Evolutionary conservation across 2,329 filamentous ascomycete genomes (phyloP), one percentile per base, ranked within the genome.

Genomic region (Arthroderma uncinatum): DNA sequence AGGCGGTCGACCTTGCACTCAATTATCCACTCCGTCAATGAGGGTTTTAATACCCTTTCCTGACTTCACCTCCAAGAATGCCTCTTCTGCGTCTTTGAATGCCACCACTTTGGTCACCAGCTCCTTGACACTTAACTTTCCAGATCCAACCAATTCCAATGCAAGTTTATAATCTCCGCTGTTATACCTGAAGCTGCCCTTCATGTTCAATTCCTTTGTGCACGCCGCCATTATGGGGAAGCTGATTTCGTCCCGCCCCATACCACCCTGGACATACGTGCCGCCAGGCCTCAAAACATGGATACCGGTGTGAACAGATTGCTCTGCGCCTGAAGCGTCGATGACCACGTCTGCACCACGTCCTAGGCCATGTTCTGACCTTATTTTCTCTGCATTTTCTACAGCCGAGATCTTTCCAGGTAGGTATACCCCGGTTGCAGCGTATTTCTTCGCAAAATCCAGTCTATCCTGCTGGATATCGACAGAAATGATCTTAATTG

Each of bases 181-280:
- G 2, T 85, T 85, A 72, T 97, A 97, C 39, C 92, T 82, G 79
- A 97, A 97, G 61, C 85, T 91, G 21, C 92, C 92, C 68, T 86
- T 87, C 50, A 87, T 80, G 9, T 85, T 94, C 54, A 95, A 78
- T 77, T 97, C 92, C 76, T 96, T 96, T 54, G 84, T 79, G 71
- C 90, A 94, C 68, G 94, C 78, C 4, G 87, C 86, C 81, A 92
- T 87, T 70, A 97, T 95, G 54, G 92, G 92, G 76, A 96, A 95
- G 7, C 74, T 87, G 70, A 96, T 91, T 67, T 95, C 88, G 39
- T 83, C 73, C 69, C 86, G 87, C 67, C 92, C 92, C 89, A 96
- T 95, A 57, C 91, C 91, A 59, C 84, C 89, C 74, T 94, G 89
- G 7, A 94, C 85, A 65, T 89, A 92, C 14, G 80, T 84, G 33